Conservation (phyloP, 768 basidiomycete species). For the Rubroboletus pulcherrimus region DNA sequence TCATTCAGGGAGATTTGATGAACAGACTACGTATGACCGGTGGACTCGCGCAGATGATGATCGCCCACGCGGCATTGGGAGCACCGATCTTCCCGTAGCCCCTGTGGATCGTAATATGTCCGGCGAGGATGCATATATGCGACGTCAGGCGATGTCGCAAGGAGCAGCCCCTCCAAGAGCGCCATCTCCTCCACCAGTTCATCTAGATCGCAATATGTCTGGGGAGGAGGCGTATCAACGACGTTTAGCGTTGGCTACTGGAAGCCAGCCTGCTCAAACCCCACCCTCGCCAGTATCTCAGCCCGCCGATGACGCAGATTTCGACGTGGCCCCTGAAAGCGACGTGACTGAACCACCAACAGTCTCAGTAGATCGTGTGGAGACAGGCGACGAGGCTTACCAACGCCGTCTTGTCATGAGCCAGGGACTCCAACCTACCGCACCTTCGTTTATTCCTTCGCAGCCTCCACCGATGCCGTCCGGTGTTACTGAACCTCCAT, state of each 20-base stretch:
- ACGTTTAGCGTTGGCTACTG: constrained; percentile 64
- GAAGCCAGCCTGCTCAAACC: constrained; percentile 16
- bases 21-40: constrained; percentile 41
- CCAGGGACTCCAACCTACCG: constrained; percentile 31
- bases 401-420: constrained; percentile 60
- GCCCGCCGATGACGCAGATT: constrained; percentile 14
- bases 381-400: constrained; percentile 69
- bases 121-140: constrained; percentile 79
- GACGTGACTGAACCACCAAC: constrained; percentile 1
- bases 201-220: constrained; percentile 45
- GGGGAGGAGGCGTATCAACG: constrained; percentile 82
- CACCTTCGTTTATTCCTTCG: constrained; percentile 27
- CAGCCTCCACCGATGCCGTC: constrained; percentile 23
- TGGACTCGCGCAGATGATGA: constrained; percentile 57
- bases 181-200: constrained; percentile 32
- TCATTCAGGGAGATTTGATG: constrained; percentile 33
- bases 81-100: constrained; percentile 28
- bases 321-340: constrained; percentile 8
- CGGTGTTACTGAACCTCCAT: constrained; percentile 26
- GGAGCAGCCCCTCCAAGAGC: constrained; percentile 20
- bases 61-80: constrained; percentile 26
- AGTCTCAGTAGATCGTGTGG: constrained; percentile 18
- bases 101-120: constrained; percentile 48
- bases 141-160: constrained; percentile 68
- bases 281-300: constrained; percentile 25